Evolutionary conservation across 2,329 filamentous ascomycete genomes (phyloP).

Genomic region (Fusarium proliferatum): DNA sequence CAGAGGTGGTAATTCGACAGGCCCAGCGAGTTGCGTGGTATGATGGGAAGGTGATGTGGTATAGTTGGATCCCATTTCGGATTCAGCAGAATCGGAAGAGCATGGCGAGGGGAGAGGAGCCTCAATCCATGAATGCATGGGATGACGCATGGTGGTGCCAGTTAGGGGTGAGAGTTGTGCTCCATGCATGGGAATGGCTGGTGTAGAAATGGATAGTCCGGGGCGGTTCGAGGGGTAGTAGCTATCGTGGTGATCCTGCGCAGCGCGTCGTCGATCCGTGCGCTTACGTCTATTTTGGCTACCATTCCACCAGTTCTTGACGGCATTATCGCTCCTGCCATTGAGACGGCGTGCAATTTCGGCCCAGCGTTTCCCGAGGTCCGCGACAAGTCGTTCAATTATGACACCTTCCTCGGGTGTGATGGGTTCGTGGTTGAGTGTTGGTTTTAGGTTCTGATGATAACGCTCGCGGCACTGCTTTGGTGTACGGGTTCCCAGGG

Average conservation of each 20-base stretch:
- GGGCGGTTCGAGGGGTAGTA: slow-evolving; percentile 41
- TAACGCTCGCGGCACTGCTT: slow-evolving; percentile 97
- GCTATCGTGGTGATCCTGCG: slow-evolving; percentile 37
- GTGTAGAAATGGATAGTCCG: slow-evolving; percentile 46
- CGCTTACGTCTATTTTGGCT: slow-evolving; percentile 83
- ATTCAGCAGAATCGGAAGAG: slow-evolving; percentile 65
- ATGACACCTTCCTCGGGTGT: slow-evolving; percentile 74
- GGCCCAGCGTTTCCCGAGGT: slow-evolving; percentile 90
- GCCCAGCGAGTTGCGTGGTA: slow-evolving; percentile 51
- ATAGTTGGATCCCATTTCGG: slow-evolving; percentile 73
- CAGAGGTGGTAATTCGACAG: slow-evolving; percentile 57
- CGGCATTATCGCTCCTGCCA: slow-evolving; percentile 91
- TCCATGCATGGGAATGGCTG: slow-evolving; percentile 23
- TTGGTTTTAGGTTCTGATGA: slow-evolving; percentile 89
- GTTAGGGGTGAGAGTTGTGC: slow-evolving; percentile 29
- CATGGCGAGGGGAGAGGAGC: slow-evolving; percentile 52
- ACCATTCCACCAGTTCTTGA: slow-evolving; percentile 99
- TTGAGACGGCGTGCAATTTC: slow-evolving; percentile 86
- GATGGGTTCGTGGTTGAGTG: slow-evolving; percentile 79
- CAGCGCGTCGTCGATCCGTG: slow-evolving; percentile 54
- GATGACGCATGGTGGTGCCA: slow-evolving; percentile 38
- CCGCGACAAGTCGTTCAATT: slow-evolving; percentile 81
- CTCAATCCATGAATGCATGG: slow-evolving; percentile 43
- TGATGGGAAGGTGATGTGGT: slow-evolving; percentile 66
- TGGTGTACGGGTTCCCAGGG: slow-evolving; percentile 81